Percentiles rank a stretch among this genome's conserved stretches.
phyloP scores from a whole-genome alignment of 805 yeast species.

The Monosporozyma unispora region DNA sequence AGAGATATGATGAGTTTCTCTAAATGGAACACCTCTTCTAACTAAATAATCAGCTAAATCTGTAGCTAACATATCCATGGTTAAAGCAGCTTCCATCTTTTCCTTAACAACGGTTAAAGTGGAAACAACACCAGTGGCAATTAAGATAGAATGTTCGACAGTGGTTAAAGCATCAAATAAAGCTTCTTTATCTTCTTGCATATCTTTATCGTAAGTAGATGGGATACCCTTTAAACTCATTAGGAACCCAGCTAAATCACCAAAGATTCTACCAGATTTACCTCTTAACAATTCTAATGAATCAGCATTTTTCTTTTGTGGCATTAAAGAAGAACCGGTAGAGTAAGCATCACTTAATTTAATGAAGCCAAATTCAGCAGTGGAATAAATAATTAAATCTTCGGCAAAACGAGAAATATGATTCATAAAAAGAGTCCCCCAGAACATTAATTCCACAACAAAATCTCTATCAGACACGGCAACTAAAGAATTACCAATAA shows the following conservation, averaged over 20 bases:
- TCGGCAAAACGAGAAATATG: slow-evolving; percentile 92
- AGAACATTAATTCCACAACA: slow-evolving; percentile 89
- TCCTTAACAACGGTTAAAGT: slow-evolving; percentile 66
- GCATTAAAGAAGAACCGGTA: slow-evolving; percentile 97
- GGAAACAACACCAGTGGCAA: slow-evolving; percentile 94
- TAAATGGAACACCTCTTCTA: slow-evolving; percentile 95
- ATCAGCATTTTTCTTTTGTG: slow-evolving; percentile 98
- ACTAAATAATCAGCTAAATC: slow-evolving; percentile 97
- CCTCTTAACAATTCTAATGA: slow-evolving; percentile 92
- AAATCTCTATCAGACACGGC: slow-evolving; percentile 98
- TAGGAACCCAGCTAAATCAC: slow-evolving; percentile 88
- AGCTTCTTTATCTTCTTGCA: slow-evolving; percentile 99
- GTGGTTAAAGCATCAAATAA: slow-evolving; percentile 83
- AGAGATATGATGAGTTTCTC: slow-evolving; percentile 97
- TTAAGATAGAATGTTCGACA: slow-evolving; percentile 85
- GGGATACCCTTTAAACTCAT: slow-evolving; percentile 97
- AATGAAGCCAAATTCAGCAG: slow-evolving; percentile 94
- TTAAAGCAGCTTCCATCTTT: slow-evolving; percentile 77
- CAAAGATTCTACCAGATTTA: slow-evolving; percentile 94
- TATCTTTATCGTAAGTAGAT: slow-evolving; percentile 93
- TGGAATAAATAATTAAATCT: slow-evolving; percentile 90
- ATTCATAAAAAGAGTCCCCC: slow-evolving; percentile 92
- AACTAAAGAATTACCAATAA: slow-evolving; percentile 91
- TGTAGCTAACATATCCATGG: slow-evolving; percentile 99
- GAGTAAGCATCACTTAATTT: slow-evolving; percentile 95